Evolutionary conservation across 352 stramenopile species (phyloP).

Genomic region (Pythium insidiosum): DNA sequence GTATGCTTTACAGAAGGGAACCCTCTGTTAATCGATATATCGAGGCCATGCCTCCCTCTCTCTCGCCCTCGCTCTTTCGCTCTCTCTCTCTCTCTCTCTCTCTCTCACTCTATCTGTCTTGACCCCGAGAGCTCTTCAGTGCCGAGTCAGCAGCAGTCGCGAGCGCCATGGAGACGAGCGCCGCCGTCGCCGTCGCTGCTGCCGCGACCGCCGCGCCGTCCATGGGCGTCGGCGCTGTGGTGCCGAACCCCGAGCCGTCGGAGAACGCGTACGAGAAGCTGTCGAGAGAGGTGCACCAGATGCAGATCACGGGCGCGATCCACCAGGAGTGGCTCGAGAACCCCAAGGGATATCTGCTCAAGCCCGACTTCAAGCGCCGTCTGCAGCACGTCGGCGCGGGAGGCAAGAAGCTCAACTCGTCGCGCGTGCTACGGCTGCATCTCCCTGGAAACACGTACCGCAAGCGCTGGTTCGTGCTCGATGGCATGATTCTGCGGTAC

Average conservation of each 20-base stretch:
- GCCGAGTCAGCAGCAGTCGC: no score
- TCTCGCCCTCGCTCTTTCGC: no score
- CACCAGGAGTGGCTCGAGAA: conserved; percentile 88
- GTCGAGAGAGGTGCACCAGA: conserved; percentile 84
- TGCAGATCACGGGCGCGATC: conserved; percentile 85
- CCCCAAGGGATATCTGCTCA: conserved; percentile 82
- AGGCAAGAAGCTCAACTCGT: conserved; percentile 82
- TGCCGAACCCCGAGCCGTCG: conserved; percentile 14
- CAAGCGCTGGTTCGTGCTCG: conserved; percentile 82
- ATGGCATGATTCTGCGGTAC: conserved; percentile 85
- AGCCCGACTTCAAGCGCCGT: conserved; percentile 86
- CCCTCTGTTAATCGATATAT: no score
- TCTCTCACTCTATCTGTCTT: no score
- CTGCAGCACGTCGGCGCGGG: conserved; percentile 77
- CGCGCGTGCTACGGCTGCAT: conserved; percentile 66
- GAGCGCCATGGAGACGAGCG: background rate
- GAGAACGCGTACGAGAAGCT: conserved; percentile 89
- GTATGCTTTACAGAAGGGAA: no score
- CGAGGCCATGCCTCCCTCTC: no score
- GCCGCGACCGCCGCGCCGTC: no score
- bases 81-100: no score
- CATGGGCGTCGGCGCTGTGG: no score
- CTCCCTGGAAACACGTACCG: conserved; percentile 75
- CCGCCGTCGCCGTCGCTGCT: conserved; percentile 10
- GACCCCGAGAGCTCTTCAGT: no score